Evolutionary conservation across 352 stramenopile species (phyloP).

Genomic region (Globisporangium mamillatum): DNA sequence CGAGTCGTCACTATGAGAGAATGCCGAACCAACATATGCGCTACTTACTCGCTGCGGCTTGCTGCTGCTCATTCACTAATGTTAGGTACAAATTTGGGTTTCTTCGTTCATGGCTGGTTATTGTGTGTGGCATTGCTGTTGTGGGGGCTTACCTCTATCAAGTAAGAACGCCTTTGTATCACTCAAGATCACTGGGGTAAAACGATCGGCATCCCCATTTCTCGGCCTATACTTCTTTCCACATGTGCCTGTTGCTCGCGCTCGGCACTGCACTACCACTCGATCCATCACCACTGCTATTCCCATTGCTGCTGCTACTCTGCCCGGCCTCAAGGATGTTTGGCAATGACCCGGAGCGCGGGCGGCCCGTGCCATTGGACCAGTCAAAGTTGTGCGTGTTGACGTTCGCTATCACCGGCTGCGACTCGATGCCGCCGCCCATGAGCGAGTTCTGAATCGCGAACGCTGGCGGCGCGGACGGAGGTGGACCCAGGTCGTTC

Average conservation of each 20-base stretch:
- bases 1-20: background rate
- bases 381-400: slow-evolving; percentile 85
- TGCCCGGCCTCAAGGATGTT: slow-evolving; percentile 24
- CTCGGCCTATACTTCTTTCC: slow-evolving; percentile 32
- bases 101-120: background rate
- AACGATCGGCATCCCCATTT: background rate
- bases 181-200: background rate
- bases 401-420: slow-evolving; percentile 66
- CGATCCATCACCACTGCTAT: background rate
- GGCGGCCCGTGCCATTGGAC: slow-evolving; percentile 41
- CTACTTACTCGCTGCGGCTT: background rate
- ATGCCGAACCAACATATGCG: background rate
- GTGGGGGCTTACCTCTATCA: background rate
- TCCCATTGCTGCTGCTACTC: slow-evolving; percentile 1
- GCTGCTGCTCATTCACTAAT: background rate
- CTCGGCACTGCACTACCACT: slow-evolving; percentile 4
- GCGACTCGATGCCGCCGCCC: slow-evolving; percentile 75
- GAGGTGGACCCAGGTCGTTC: slow-evolving; percentile 53
- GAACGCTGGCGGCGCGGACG: slow-evolving; percentile 53
- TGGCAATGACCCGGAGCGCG: slow-evolving; percentile 36
- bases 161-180: background rate
- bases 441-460: slow-evolving; percentile 79
- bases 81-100: slow-evolving; percentile 1
- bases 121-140: background rate
- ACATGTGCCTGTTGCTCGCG: slow-evolving; percentile 18